Conservation (phyloP, 1,284 basidiomycete genomes). For the Earliella scabrosa region DNA sequence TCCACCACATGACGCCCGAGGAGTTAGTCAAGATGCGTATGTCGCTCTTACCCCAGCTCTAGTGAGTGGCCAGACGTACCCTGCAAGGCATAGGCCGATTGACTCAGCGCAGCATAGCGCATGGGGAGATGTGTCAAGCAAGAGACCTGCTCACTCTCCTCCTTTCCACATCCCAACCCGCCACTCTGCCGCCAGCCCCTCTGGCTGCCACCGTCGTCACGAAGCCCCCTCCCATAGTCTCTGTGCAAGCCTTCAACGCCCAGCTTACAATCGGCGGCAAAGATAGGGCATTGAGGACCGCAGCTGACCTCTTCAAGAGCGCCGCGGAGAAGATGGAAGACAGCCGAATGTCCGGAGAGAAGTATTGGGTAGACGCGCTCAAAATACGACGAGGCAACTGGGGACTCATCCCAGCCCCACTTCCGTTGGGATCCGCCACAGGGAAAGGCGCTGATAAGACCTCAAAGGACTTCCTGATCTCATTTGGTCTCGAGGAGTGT, state of each 20-base stretch:
- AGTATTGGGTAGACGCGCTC: conserved; percentile 80
- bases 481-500: conserved; percentile 83
- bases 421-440: conserved; percentile 66
- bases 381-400: conserved; percentile 75
- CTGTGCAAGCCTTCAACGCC: conserved; percentile 75
- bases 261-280: conserved; percentile 77
- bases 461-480: conserved; percentile 77
- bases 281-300: conserved; percentile 75
- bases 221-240: conserved; percentile 64
- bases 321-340: conserved; percentile 73
- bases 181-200: conserved; percentile 39
- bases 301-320: conserved; percentile 66
- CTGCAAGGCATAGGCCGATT: conserved; percentile 14
- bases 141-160: conserved; percentile 65
- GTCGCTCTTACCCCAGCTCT: conserved; percentile 70
- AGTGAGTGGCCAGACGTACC: conserved; percentile 51
- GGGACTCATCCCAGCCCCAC: conserved; percentile 75
- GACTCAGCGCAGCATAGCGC: conserved; percentile 56
- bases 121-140: conserved; percentile 79
- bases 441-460: conserved; percentile 79
- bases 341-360: conserved; percentile 60
- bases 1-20: conserved; percentile 64
- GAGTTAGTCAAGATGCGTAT: conserved; percentile 73
- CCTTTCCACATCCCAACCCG: conserved; percentile 24
- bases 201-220: conserved; percentile 68